These are phyloP conservation scores for Logfia minima DNA, from an alignment of 129 eudicot genomes.

Conservation along the genomic window DNA sequence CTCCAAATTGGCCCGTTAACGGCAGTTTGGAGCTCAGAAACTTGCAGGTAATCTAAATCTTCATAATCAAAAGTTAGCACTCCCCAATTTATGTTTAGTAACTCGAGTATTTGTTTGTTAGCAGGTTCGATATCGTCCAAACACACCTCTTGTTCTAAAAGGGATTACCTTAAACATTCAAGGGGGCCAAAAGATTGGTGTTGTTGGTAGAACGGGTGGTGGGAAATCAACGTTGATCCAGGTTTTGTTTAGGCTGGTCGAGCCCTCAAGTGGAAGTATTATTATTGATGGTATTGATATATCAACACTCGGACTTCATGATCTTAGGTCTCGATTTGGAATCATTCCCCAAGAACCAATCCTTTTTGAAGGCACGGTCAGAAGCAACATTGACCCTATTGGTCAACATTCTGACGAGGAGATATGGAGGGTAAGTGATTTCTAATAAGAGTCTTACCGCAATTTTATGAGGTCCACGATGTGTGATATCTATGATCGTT, in stretches of 20 bases:
- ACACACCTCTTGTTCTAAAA: conserved; percentile 74
- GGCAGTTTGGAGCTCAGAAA: conserved; percentile 55
- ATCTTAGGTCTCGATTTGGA: conserved; percentile 92
- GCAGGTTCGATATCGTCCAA: conserved; percentile 87
- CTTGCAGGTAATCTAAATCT: conserved; percentile 48
- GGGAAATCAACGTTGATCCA: conserved; percentile 94
- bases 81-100: background rate
- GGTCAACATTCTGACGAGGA: conserved; percentile 81
- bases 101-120: conserved; percentile 16
- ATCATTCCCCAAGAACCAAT: conserved; percentile 99
- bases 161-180: conserved; percentile 66
- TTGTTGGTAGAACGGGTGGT: conserved; percentile 95
- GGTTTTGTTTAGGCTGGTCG: conserved; percentile 83
- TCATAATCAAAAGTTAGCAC: conserved; percentile 1
- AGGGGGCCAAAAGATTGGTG: conserved; percentile 88
- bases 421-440: conserved; percentile 63
- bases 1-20: conserved; percentile 60
- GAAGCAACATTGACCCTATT: conserved; percentile 93
- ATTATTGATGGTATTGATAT: conserved; percentile 76
- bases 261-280: conserved; percentile 76
- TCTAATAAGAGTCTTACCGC: conserved; percentile 6
- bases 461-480: background rate
- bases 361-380: conserved; percentile 94
- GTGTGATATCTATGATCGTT: no score
- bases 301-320: conserved; percentile 74